These are phyloP conservation scores for Cryptosporidium xiaoi DNA, from an alignment of 169 alveolate genomes.

Conservation along the genomic window DNA sequence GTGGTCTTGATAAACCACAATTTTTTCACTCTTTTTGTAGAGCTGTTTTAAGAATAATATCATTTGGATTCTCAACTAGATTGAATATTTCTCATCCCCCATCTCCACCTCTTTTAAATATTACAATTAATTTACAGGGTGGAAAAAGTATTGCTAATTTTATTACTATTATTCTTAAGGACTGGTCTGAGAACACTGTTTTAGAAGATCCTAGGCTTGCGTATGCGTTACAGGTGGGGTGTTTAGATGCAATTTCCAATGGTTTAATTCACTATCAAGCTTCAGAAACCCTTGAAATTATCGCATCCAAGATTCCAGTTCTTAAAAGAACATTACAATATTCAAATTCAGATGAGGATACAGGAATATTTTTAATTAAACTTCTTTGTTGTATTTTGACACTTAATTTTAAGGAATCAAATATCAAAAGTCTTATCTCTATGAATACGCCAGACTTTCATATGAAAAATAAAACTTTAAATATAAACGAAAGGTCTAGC, in stretches of 20 bases:
- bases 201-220: constrained; percentile 36
- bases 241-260: constrained; percentile 50
- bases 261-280: constrained; percentile 59
- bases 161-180: constrained; percentile 29
- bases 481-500: not conserved
- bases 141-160: constrained; percentile 29
- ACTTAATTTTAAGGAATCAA: constrained; percentile 24
- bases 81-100: constrained; percentile 55
- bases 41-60: constrained; percentile 38
- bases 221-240: constrained; percentile 32
- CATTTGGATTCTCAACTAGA: constrained; percentile 42
- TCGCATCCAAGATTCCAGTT: constrained; percentile 9
- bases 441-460: not conserved
- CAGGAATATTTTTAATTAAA: constrained; percentile 37
- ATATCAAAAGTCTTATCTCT: not conserved
- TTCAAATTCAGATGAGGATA: constrained; percentile 28
- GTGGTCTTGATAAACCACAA: constrained; percentile 56
- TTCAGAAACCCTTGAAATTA: constrained; percentile 22
- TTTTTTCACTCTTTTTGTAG: constrained; percentile 43
- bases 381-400: constrained; percentile 22
- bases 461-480: not conserved
- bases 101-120: constrained; percentile 48
- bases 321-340: constrained; percentile 28
- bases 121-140: constrained; percentile 22
- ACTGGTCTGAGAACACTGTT: constrained; percentile 41